Evolutionary conservation across 371 early-diverging fungal genomes (phyloP).

Genomic region (Lichtheimia ramosa): DNA sequence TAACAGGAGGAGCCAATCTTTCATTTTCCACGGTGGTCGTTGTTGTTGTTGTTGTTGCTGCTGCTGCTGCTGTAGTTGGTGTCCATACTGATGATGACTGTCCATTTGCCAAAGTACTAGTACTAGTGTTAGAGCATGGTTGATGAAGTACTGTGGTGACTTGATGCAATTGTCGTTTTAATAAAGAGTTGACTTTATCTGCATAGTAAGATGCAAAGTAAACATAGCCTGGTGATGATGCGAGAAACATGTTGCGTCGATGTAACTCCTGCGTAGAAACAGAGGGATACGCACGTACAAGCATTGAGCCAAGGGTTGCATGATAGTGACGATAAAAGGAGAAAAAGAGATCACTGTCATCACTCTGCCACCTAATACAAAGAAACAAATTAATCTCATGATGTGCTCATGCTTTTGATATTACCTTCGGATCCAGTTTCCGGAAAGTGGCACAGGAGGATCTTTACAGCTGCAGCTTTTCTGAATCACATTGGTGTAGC

Average conservation of each 20-base stretch:
- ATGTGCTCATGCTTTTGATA: too few species aligned
- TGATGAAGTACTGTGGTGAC: constrained; percentile 26
- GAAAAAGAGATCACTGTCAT: constrained; percentile 60
- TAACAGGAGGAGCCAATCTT: too few species aligned
- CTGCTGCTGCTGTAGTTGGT: too few species aligned
- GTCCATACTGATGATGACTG: too few species aligned
- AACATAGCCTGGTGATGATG: constrained; percentile 52
- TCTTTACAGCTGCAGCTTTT: not conserved
- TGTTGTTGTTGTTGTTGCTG: too few species aligned
- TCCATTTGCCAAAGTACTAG: too few species aligned
- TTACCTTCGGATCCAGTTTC: constrained; percentile 52
- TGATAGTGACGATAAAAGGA: constrained; percentile 61
- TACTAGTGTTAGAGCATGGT: too few species aligned
- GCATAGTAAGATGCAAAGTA: constrained; percentile 53
- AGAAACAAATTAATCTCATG: too few species aligned
- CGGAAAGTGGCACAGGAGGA: constrained; percentile 37
- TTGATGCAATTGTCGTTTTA: constrained; percentile 50
- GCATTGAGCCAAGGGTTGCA: constrained; percentile 21
- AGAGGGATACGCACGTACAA: too few species aligned
- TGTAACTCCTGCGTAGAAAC: too few species aligned
- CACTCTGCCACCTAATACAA: constrained; percentile 48
- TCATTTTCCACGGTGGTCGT: too few species aligned
- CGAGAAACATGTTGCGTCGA: constrained; percentile 35
- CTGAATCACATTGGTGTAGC: constrained; percentile 5
- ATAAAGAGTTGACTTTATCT: constrained; percentile 47